Percentiles rank a stretch among this genome's conserved stretches.
phyloP scores from a whole-genome alignment of 2,329 filamentous ascomycete genomes.

The Fusarium bulbicola region DNA sequence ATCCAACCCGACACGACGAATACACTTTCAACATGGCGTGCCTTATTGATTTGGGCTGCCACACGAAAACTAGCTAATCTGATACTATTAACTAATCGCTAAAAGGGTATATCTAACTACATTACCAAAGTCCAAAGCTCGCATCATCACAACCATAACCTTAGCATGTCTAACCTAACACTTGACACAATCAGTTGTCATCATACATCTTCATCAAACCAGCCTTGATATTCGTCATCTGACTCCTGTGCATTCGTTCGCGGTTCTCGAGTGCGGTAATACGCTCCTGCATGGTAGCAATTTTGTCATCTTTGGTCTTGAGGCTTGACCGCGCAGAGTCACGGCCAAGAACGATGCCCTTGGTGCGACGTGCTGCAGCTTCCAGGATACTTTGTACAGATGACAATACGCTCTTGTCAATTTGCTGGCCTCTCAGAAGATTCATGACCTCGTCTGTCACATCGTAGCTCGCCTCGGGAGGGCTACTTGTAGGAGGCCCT shows the following conservation, averaged over 20 bases:
- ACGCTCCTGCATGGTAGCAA: constrained; percentile 49
- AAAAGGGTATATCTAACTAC: constrained; percentile 28
- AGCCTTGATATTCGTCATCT: constrained; percentile 51
- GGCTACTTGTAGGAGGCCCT: constrained; percentile 22
- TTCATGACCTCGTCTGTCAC: constrained; percentile 59
- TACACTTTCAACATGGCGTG: not conserved
- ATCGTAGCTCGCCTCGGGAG: constrained; percentile 40
- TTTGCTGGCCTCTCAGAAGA: constrained; percentile 55
- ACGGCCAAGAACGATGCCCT: constrained; percentile 70
- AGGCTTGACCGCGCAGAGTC: constrained; percentile 72
- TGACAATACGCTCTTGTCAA: constrained; percentile 50
- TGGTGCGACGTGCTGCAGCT: constrained; percentile 64
- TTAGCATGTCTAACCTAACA: not conserved
- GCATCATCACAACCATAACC: not conserved
- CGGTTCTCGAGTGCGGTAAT: constrained; percentile 53
- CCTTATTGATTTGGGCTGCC: not conserved
- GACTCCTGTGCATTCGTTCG: constrained; percentile 43
- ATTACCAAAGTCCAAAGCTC: not conserved
- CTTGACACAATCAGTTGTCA: constrained; percentile 38
- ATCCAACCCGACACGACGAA: not conserved
- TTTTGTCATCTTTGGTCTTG: constrained; percentile 66
- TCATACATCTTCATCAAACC: constrained; percentile 50
- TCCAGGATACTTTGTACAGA: constrained; percentile 58
- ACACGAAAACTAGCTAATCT: not conserved
- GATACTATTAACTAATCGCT: not conserved